These are phyloP conservation scores for Ogataea henricii DNA, from an alignment of 805 yeast genomes.

Conservation along the genomic window DNA sequence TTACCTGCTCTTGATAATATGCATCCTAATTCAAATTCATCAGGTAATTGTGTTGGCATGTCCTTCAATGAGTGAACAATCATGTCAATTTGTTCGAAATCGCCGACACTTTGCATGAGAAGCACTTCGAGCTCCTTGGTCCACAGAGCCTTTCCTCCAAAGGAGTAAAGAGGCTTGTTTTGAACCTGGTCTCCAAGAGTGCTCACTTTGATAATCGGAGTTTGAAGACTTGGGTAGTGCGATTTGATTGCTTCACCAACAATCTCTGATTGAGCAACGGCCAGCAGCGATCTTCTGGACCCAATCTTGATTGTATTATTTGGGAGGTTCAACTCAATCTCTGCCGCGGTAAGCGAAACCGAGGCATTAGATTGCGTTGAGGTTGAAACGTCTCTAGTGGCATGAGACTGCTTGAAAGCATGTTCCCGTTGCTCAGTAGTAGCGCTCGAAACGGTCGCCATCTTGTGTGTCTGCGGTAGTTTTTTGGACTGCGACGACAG, in stretches of 20 bases:
- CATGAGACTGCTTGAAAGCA: background rate
- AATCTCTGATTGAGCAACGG: slow-evolving; percentile 81
- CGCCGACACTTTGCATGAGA: slow-evolving; percentile 63
- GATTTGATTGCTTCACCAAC: slow-evolving; percentile 62
- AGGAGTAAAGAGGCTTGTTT: slow-evolving; percentile 82
- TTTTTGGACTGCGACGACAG: slow-evolving; percentile 7
- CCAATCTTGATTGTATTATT: slow-evolving; percentile 55
- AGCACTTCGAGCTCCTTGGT: slow-evolving; percentile 90
- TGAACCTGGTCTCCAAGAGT: slow-evolving; percentile 92
- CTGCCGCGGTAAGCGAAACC: slow-evolving; percentile 17
- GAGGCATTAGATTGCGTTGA: slow-evolving; percentile 6
- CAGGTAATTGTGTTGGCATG: slow-evolving; percentile 86
- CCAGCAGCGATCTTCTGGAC: slow-evolving; percentile 85
- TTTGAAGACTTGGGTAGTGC: slow-evolving; percentile 61
- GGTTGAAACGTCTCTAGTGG: slow-evolving; percentile 1
- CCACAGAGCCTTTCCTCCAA: slow-evolving; percentile 97
- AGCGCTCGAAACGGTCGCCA: background rate
- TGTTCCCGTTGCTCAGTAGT: background rate
- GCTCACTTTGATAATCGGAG: slow-evolving; percentile 75
- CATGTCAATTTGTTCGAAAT: slow-evolving; percentile 71
- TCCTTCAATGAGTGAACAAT: slow-evolving; percentile 94
- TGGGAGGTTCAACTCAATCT: slow-evolving; percentile 20
- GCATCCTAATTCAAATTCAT: slow-evolving; percentile 86
- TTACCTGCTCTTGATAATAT: slow-evolving; percentile 70
- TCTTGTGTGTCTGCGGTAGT: slow-evolving; percentile 3